phyloP scores from a whole-genome alignment of 2,329 filamentous ascomycete species.

The Elsinoe fawcettii region DNA sequence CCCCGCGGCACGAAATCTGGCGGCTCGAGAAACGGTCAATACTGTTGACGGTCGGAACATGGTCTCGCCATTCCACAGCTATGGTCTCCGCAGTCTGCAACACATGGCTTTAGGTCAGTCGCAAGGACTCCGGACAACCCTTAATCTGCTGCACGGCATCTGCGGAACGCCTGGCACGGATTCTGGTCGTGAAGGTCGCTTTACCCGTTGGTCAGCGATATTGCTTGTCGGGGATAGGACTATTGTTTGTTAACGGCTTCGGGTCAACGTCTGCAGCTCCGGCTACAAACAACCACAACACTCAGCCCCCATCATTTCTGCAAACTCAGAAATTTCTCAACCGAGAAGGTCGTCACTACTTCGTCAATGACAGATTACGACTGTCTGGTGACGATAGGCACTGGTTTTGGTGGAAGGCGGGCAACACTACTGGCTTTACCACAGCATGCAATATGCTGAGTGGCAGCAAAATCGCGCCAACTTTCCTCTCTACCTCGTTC shows the following conservation, averaged over 20 bases:
- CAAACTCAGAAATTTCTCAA: background rate
- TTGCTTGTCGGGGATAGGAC: background rate
- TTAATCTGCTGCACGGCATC: too few relatives aligned
- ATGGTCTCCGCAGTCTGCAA: background rate
- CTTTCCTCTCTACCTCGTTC: background rate
- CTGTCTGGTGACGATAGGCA: background rate
- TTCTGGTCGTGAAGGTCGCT: background rate
- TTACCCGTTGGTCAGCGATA: background rate
- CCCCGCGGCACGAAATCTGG: too few relatives aligned
- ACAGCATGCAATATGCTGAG: constrained; percentile 7
- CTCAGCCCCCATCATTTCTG: background rate
- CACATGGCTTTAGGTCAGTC: background rate
- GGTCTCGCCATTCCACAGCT: background rate
- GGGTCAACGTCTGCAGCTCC: background rate
- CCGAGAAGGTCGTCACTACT: background rate
- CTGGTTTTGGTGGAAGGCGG: background rate
- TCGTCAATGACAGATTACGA: background rate
- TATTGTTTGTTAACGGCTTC: background rate
- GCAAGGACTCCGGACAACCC: too few relatives aligned
- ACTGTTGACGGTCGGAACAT: background rate
- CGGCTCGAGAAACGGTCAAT: background rate
- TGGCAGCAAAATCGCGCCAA: background rate
- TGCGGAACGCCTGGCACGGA: background rate
- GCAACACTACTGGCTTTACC: background rate
- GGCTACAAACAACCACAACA: background rate